Base-by-base conservation (phyloP, 169 alveolate genomes). In the Babesia divergens region DNA sequence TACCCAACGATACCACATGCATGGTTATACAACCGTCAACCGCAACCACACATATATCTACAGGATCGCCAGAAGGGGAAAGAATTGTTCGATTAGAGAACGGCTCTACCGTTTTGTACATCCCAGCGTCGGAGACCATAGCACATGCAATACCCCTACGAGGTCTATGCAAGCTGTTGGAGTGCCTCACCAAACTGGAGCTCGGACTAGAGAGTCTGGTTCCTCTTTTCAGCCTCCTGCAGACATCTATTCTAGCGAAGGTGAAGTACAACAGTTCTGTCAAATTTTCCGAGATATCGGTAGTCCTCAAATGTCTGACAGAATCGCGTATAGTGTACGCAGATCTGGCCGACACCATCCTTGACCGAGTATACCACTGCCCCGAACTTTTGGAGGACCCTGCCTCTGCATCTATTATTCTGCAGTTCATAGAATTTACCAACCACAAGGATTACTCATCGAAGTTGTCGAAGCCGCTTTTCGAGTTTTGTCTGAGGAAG, bases 391-490 rank as follows among this genome's bases (percentile, higher is more conserved):
- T 64, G 53, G 65, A 70, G 5, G 82, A 70, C 32, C 46, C 44
- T 0, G 82, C 54, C 3, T 54, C 20, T 13, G 82, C 82, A 16
- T 58, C 82, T 14, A 38, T 8, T 18, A 58, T 70, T 7, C 22
- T 70, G 24, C 40, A 35, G 64, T 74, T 52, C 13, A 43, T 62
- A 49, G 69, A 74, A 31, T 54, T 74, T 35, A 42, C 67, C 8
- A 29, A 51, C 22, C 37, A 40, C 40, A 53, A 37, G 46, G 82
- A 50, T 16, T 62, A 46, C 31, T 18, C 43, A 22, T 14, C 53
- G 9, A 74, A 70, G 65, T 49, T 70, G 24, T 54, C 82, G 13
- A 38, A 56, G 37, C 82, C 82, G 26, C 64, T 70, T 28, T 70
- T 70, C 47, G 68, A 70, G 26, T 70, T 43, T 26, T 54, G 77